Conservation (phyloP, 2,329 filamentous ascomycete species). For the Colletotrichum salicis region DNA sequence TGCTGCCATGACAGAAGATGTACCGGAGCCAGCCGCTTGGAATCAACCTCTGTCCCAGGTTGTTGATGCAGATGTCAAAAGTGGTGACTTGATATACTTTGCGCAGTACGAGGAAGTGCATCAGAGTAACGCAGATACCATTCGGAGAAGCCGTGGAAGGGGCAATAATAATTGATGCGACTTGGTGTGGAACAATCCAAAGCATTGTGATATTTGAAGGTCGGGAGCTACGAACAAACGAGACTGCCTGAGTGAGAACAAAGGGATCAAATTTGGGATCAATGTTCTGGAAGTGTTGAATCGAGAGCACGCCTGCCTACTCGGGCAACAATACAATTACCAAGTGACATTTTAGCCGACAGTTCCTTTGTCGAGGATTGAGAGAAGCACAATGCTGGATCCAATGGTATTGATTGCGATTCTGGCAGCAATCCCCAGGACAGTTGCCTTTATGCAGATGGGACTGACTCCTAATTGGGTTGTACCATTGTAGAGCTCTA, state of each 20-base stretch:
- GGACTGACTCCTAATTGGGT: too few species aligned
- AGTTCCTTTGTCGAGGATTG: too few species aligned
- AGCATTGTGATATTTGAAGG: background rate
- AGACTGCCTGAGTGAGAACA: background rate
- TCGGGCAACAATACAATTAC: too few species aligned
- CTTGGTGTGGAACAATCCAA: background rate
- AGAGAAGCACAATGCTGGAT: too few species aligned
- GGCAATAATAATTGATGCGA: background rate
- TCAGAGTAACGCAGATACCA: constrained; percentile 25
- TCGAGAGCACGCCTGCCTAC: too few species aligned
- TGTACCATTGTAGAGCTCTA: background rate
- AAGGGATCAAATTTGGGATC: too few species aligned
- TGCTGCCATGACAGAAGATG: constrained; percentile 28
- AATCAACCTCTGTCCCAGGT: constrained; percentile 27
- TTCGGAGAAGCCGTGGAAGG: constrained; percentile 12
- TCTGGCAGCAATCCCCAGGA: too few species aligned
- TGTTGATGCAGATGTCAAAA: constrained; percentile 21
- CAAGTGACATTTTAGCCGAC: too few species aligned
- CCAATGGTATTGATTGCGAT: too few species aligned
- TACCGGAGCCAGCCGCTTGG: constrained; percentile 27
- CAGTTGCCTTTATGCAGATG: too few species aligned
- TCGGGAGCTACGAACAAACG: background rate
- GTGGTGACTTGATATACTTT: constrained; percentile 32
- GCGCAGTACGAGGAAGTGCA: constrained; percentile 33
- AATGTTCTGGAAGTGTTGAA: too few species aligned